These are phyloP conservation scores for Nannizziopsis arthrosporioides DNA, from an alignment of 2,329 filamentous ascomycete species.

Conservation along the genomic window DNA sequence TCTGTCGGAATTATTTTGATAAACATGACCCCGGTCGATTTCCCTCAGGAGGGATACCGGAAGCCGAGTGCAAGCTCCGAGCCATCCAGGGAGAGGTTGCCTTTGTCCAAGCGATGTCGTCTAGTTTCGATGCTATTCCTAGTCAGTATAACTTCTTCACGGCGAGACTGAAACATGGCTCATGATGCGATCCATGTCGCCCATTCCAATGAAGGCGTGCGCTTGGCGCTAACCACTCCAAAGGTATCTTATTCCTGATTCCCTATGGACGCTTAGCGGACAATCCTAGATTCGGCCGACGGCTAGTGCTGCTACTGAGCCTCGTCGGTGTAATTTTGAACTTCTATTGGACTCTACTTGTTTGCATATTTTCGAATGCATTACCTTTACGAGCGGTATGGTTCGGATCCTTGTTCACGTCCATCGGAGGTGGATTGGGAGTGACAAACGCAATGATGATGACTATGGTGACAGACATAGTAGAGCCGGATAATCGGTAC, in stretches of 20 bases:
- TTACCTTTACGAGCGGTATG: constrained; percentile 39
- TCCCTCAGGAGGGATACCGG: constrained; percentile 33
- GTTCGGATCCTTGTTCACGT: constrained; percentile 36
- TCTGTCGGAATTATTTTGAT: constrained; percentile 37
- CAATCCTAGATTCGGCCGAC: constrained; percentile 32
- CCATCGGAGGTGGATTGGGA: constrained; percentile 39
- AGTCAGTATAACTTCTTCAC: constrained; percentile 20
- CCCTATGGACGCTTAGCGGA: constrained; percentile 42
- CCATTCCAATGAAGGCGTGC: too few relatives aligned
- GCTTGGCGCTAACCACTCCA: too few relatives aligned
- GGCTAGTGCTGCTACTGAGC: constrained; percentile 34
- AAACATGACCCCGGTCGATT: constrained; percentile 35
- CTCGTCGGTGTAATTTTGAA: constrained; percentile 33
- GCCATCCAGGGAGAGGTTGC: constrained; percentile 40
- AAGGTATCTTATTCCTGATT: constrained; percentile 37
- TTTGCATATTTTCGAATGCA: constrained; percentile 29
- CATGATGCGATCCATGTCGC: too few relatives aligned
- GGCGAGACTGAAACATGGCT: neutral
- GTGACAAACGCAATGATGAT: constrained; percentile 38
- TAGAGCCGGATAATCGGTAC: constrained; percentile 35
- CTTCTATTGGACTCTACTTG: constrained; percentile 23
- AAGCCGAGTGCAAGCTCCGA: constrained; percentile 41
- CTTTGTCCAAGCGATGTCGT: constrained; percentile 40
- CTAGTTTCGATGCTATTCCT: constrained; percentile 37
- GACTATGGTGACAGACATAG: constrained; percentile 43